phyloP scores from a whole-genome alignment of 2,329 filamentous ascomycete genomes.

The Colletotrichum sp. region DNA sequence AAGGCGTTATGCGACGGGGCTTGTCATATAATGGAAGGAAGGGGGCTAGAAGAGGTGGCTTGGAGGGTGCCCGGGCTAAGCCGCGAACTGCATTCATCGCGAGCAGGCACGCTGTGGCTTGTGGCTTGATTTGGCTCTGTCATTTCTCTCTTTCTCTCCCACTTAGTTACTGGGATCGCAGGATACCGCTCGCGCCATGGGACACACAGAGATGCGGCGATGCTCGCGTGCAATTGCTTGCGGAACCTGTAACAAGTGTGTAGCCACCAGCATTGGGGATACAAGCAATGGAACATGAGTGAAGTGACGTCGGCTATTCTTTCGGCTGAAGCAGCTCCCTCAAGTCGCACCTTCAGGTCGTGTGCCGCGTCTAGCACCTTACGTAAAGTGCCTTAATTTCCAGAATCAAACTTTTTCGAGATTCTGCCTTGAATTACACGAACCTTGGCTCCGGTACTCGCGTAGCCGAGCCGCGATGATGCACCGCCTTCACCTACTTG shows the following conservation, averaged over 20 bases:
- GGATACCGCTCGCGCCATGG: no score
- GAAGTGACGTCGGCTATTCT: background rate
- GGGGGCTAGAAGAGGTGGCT: background rate
- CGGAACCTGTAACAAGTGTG: background rate
- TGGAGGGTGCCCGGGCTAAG: background rate
- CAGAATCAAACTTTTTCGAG: background rate
- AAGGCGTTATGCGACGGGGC: background rate
- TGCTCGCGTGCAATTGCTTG: background rate
- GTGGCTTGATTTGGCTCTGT: slow-evolving; percentile 4
- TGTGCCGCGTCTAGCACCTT: background rate
- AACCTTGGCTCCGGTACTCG: background rate
- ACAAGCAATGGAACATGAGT: background rate
- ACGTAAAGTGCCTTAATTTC: background rate
- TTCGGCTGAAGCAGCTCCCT: background rate
- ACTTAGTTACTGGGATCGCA: background rate
- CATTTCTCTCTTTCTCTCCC: background rate
- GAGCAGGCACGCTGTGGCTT: slow-evolving; percentile 6
- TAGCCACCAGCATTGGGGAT: background rate
- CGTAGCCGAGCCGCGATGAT: background rate
- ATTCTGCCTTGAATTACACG: background rate
- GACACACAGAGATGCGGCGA: background rate
- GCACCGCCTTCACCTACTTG: background rate
- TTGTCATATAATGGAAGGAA: background rate
- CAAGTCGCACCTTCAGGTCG: background rate
- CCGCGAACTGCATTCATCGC: background rate